Evolutionary conservation across 139 green algal genomes (phyloP).

Genomic region (Trebouxia sp.): DNA sequence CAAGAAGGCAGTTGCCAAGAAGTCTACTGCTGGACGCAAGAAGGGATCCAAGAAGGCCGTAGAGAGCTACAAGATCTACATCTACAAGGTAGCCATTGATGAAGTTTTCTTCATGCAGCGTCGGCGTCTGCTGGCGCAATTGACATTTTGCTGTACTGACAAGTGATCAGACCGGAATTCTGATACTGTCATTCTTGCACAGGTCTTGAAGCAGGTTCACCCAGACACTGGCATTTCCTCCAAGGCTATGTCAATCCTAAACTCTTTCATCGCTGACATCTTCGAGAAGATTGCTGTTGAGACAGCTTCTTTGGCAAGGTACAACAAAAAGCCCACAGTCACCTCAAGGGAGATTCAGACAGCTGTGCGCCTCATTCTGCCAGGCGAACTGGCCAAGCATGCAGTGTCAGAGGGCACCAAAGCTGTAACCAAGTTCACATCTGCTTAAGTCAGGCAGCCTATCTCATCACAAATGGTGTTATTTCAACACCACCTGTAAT

Average conservation of each 20-base stretch:
- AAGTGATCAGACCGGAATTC: not conserved
- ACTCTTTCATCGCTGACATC: constrained; percentile 87
- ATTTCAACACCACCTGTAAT: constrained; percentile 16
- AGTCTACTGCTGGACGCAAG: not conserved
- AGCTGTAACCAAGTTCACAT: constrained; percentile 91
- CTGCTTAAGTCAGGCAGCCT: constrained; percentile 44
- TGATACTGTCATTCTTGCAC: not conserved
- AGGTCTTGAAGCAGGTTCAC: constrained; percentile 69
- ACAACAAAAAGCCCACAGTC: constrained; percentile 88
- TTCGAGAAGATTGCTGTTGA: constrained; percentile 90
- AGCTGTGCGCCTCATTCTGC: constrained; percentile 76
- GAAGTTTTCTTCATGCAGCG: constrained; percentile 53
- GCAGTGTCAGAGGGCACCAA: constrained; percentile 87
- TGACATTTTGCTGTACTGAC: constrained; percentile 22
- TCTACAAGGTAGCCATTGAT: constrained; percentile 87
- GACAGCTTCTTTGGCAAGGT: constrained; percentile 48
- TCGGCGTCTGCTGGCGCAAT: constrained; percentile 59
- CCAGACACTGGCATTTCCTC: constrained; percentile 95
- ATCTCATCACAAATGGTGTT: constrained; percentile 9
- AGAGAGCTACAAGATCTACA: constrained; percentile 99
- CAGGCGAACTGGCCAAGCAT: constrained; percentile 85
- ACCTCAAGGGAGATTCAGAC: constrained; percentile 89
- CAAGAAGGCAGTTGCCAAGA: constrained; percentile 16
- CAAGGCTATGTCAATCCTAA: constrained; percentile 99
- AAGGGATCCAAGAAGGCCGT: constrained; percentile 41